Conservation (phyloP, 768 basidiomycete genomes). For the Collybia mongolica region DNA sequence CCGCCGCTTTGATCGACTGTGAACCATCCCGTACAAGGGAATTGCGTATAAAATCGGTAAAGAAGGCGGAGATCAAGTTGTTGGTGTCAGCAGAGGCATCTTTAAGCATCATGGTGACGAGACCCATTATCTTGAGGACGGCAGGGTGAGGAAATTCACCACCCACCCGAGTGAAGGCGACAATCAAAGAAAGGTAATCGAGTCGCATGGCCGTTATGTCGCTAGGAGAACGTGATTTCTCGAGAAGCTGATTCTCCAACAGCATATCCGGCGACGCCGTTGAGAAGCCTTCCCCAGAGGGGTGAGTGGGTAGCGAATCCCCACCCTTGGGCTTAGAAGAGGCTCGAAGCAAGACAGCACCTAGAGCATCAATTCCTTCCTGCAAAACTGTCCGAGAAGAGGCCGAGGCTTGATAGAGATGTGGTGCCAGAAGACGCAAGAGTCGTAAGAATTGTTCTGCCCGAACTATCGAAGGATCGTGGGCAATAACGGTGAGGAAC, state of each 20-base stretch:
- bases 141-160: conserved; percentile 43
- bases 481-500: conserved; percentile 78
- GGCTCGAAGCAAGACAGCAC: conserved; percentile 48
- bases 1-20: conserved; percentile 45
- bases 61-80: conserved; percentile 46
- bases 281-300: conserved; percentile 20
- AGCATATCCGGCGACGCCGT: conserved; percentile 21
- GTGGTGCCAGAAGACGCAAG: conserved; percentile 53
- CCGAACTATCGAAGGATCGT: conserved; percentile 63
- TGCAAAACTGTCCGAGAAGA: conserved; percentile 53
- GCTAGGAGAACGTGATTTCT: conserved; percentile 48
- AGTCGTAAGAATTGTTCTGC: conserved; percentile 70
- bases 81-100: conserved; percentile 41
- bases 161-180: conserved; percentile 48
- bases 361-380: conserved; percentile 71
- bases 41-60: conserved; percentile 49
- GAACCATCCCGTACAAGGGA: conserved; percentile 46
- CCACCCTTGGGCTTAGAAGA: conserved; percentile 42
- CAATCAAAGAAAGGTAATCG: conserved; percentile 60
- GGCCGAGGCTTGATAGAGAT: conserved; percentile 55
- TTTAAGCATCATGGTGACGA: conserved; percentile 54
- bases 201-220: conserved; percentile 58
- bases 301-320: conserved; percentile 28
- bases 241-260: conserved; percentile 33
- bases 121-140: conserved; percentile 48